phyloP scores from a whole-genome alignment of 2,329 filamentous ascomycete species.

The Thermomyces lanuginosus region DNA sequence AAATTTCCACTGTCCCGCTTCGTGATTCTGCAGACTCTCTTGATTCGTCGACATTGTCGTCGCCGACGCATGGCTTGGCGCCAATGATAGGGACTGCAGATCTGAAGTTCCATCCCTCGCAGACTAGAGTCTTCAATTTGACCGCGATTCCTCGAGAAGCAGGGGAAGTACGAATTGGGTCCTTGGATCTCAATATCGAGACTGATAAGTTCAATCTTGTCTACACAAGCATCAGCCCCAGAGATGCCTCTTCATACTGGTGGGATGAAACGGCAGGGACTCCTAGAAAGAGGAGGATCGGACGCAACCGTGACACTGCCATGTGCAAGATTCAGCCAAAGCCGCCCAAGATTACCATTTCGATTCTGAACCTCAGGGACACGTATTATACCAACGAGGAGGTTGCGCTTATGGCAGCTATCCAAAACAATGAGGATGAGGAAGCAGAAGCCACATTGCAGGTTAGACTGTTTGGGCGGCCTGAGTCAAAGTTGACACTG shows the following conservation, averaged over 20 bases:
- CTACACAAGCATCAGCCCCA: slow-evolving; percentile 39
- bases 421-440: slow-evolving; percentile 72
- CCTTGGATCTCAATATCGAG: slow-evolving; percentile 46
- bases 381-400: slow-evolving; percentile 78
- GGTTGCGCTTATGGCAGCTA: slow-evolving; percentile 49
- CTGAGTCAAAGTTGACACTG: slow-evolving; percentile 30
- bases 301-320: slow-evolving; percentile 33
- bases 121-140: slow-evolving; percentile 55
- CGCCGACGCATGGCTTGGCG: slow-evolving; percentile 18
- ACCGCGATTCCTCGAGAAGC: slow-evolving; percentile 62
- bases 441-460: slow-evolving; percentile 57
- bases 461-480: slow-evolving; percentile 46
- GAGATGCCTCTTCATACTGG: slow-evolving; percentile 14
- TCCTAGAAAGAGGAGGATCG: slow-evolving; percentile 21
- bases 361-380: slow-evolving; percentile 42
- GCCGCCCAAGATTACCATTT: slow-evolving; percentile 78
- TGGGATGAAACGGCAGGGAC: slow-evolving; percentile 26
- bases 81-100: slow-evolving; percentile 43
- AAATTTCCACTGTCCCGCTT: slow-evolving; percentile 19
- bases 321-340: slow-evolving; percentile 63
- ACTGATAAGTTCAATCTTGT: slow-evolving; percentile 51
- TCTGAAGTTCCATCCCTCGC: slow-evolving; percentile 49
- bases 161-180: slow-evolving; percentile 54
- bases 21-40: slow-evolving; percentile 16
- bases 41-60: slow-evolving; percentile 15